phyloP scores from a whole-genome alignment of 495 filamentous ascomycete species.

The Penicillium lagena region DNA sequence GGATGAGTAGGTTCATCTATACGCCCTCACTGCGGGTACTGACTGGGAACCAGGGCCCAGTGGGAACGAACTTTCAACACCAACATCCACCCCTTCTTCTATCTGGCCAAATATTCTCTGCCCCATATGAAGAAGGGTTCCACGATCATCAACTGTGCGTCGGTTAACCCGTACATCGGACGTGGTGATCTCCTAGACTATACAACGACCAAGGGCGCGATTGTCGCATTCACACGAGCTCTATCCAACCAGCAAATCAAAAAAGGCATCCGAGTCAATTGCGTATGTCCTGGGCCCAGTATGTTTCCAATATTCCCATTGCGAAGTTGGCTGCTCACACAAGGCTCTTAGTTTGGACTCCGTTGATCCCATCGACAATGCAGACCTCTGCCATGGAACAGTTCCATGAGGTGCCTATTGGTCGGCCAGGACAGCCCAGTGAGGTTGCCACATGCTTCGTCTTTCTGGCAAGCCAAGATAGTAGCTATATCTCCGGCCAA shows the following conservation, averaged over 20 bases:
- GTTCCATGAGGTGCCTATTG: slow-evolving; percentile 69
- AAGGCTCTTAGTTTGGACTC: slow-evolving; percentile 61
- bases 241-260: slow-evolving; percentile 67
- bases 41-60: slow-evolving; percentile 49
- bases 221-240: slow-evolving; percentile 73
- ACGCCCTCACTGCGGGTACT: not conserved
- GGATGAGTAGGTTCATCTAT: slow-evolving; percentile 48
- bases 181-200: slow-evolving; percentile 82
- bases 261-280: slow-evolving; percentile 76
- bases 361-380: slow-evolving; percentile 77
- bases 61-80: slow-evolving; percentile 71
- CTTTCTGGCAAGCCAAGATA: slow-evolving; percentile 74
- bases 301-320: slow-evolving; percentile 8
- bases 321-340: not conserved
- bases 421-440: slow-evolving; percentile 68
- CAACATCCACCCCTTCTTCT: slow-evolving; percentile 71
- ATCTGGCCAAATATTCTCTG: slow-evolving; percentile 70
- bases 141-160: slow-evolving; percentile 80
- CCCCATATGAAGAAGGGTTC: slow-evolving; percentile 70
- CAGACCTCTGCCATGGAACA: slow-evolving; percentile 58
- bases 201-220: slow-evolving; percentile 76
- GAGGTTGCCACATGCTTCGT: slow-evolving; percentile 82
- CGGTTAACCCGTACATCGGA: slow-evolving; percentile 76
- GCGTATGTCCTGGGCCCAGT: slow-evolving; percentile 69
- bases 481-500: slow-evolving; percentile 57